These are phyloP conservation scores for Cytospora paraplurivora DNA, from an alignment of 2,329 filamentous ascomycete genomes.

Conservation along the genomic window DNA sequence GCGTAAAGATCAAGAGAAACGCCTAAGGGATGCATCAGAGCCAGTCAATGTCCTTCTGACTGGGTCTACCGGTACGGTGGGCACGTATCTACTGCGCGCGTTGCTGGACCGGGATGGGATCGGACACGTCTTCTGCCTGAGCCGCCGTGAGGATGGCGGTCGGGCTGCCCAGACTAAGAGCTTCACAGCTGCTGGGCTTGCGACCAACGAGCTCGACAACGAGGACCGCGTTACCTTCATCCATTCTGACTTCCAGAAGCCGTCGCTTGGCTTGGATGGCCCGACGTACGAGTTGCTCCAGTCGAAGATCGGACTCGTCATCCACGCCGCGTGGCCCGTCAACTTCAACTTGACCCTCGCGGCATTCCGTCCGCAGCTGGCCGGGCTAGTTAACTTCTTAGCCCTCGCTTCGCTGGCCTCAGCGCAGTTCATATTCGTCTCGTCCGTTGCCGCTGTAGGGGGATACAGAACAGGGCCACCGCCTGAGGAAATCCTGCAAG, in stretches of 20 bases:
- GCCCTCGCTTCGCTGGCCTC: slow-evolving; percentile 23
- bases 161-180: slow-evolving; percentile 16
- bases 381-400: slow-evolving; percentile 32
- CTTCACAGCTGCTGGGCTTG: slow-evolving; percentile 20
- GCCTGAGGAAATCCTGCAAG: slow-evolving; percentile 27
- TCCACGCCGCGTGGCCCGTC: slow-evolving; percentile 35
- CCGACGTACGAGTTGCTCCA: slow-evolving; percentile 28
- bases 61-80: slow-evolving; percentile 35
- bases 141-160: slow-evolving; percentile 32
- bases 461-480: slow-evolving; percentile 21
- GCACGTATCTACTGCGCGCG: slow-evolving; percentile 31
- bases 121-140: slow-evolving; percentile 36
- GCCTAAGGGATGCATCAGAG: background rate
- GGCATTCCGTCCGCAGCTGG: slow-evolving; percentile 32
- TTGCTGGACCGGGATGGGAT: slow-evolving; percentile 29
- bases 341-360: slow-evolving; percentile 33
- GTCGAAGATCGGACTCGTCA: slow-evolving; percentile 27
- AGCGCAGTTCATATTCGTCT: slow-evolving; percentile 32
- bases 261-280: slow-evolving; percentile 30
- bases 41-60: slow-evolving; percentile 33
- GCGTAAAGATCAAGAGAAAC: background rate
- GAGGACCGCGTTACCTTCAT: slow-evolving; percentile 32
- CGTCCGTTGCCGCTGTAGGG: slow-evolving; percentile 30
- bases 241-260: slow-evolving; percentile 29
- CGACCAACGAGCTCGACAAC: slow-evolving; percentile 5